Evolutionary conservation across 352 stramenopile species (phyloP).

Genomic region (Phytophthora podocarpi): DNA sequence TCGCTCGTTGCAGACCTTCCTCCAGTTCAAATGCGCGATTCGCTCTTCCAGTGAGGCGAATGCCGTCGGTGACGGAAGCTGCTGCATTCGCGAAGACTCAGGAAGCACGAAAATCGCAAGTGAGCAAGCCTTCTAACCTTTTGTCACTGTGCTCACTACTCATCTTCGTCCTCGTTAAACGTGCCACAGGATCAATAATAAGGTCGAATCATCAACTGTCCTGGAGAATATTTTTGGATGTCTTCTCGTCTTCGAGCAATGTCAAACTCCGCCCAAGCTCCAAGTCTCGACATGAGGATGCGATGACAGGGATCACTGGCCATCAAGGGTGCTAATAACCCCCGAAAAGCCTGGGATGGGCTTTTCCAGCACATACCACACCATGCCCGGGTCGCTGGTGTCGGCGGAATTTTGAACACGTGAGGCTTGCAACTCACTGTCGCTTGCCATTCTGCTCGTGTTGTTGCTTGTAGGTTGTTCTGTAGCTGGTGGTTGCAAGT

Average conservation of each 20-base stretch:
- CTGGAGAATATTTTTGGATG: slow-evolving; percentile 39
- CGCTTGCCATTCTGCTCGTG: not conserved
- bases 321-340: slow-evolving; percentile 17
- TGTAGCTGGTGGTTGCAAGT: not conserved
- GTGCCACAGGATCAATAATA: no score
- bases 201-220: no score
- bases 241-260: slow-evolving; percentile 24
- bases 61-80: slow-evolving; percentile 22
- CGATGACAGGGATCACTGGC: not conserved
- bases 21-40: slow-evolving; percentile 72
- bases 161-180: slow-evolving; percentile 19
- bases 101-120: slow-evolving; percentile 8
- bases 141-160: not conserved
- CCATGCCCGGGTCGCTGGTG: slow-evolving; percentile 11
- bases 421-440: not conserved
- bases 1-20: slow-evolving; percentile 73
- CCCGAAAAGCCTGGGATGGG: slow-evolving; percentile 48
- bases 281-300: not conserved
- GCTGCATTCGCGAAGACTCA: slow-evolving; percentile 20
- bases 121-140: not conserved
- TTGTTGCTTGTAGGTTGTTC: not conserved
- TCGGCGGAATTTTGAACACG: not conserved
- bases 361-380: slow-evolving; percentile 58
- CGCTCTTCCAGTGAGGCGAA: slow-evolving; percentile 70
- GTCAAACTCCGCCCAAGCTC: no score